These are phyloP conservation scores for Phascolomyces articulosus DNA, from an alignment of 371 early-diverging fungal genomes.

Conservation along the genomic window DNA sequence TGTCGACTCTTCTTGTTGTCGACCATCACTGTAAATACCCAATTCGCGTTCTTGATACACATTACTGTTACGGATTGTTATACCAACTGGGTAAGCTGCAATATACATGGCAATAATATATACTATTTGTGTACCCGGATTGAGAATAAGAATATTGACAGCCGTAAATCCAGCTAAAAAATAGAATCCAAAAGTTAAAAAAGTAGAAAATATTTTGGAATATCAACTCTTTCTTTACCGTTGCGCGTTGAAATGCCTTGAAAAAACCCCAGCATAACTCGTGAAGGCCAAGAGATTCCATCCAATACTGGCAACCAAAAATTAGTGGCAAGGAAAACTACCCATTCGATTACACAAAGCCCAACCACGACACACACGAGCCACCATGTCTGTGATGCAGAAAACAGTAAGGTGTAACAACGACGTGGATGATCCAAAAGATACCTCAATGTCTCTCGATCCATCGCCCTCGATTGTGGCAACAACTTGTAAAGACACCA, in stretches of 20 bases:
- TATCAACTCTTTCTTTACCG: slow-evolving; percentile 28
- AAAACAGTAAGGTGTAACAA: slow-evolving; percentile 22
- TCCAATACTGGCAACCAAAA: slow-evolving; percentile 42
- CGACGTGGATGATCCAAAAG: slow-evolving; percentile 26
- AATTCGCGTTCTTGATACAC: slow-evolving; percentile 40
- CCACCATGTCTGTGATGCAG: slow-evolving; percentile 22
- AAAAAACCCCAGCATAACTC: slow-evolving; percentile 39
- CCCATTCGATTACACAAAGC: slow-evolving; percentile 34
- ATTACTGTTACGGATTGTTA: slow-evolving; percentile 51
- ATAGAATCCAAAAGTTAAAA: no score
- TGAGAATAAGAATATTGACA: slow-evolving; percentile 37
- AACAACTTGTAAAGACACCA: slow-evolving; percentile 30
- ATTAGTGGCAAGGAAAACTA: slow-evolving; percentile 34
- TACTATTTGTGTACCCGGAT: slow-evolving; percentile 42
- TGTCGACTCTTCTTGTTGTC: slow-evolving; percentile 1
- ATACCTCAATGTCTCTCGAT: slow-evolving; percentile 18
- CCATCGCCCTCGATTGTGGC: slow-evolving; percentile 18
- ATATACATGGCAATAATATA: slow-evolving; percentile 55
- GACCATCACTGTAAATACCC: slow-evolving; percentile 18
- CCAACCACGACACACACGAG: slow-evolving; percentile 13
- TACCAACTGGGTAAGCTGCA: slow-evolving; percentile 50
- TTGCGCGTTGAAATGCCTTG: slow-evolving; percentile 46
- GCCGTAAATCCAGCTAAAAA: slow-evolving; percentile 46
- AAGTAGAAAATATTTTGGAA: no score
- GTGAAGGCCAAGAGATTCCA: slow-evolving; percentile 30